Base-by-base conservation (phyloP, 768 basidiomycete species). In the Lactarius akahatsu region DNA sequence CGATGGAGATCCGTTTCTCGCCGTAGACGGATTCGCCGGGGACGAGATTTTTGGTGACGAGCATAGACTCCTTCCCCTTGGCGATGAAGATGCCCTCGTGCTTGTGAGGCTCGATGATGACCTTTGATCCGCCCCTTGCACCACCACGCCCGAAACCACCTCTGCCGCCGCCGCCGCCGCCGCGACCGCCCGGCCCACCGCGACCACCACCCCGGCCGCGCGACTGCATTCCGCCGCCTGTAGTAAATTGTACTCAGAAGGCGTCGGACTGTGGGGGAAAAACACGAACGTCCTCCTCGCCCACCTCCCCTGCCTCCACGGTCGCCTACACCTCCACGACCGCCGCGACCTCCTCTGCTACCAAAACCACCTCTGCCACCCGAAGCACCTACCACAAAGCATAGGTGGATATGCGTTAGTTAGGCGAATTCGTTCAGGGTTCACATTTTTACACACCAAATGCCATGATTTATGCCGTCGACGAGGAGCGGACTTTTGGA, bases 11-110 rank as follows among this genome's bases (percentile, higher is more conserved):
- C 75, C 96, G 85, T 82, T 99, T 99, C 79, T 99, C 97, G 67
- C 97, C 97, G 76, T 99, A 99, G 11, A 99, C 96, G 8, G 91
- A 91, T 75, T 98, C 97, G 56, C 97, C 97, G 1, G 97, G 97
- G 47, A 92, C 94, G 76, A 99, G 85, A 78, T 98, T 98, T 80
- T 95, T 94, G 45, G 97, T 98, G 77, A 99, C 97, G 71, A 99
- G 81, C 78, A 98, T 85, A 73, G 92, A 89, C 73, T 98, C 97
- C 79, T 99, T 98, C 77, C 95, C 96, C 77, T 92, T 92, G 65
- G 97, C 97, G 74, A 99, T 91, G 81, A 98, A 99, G 61, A 99
- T 85, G 59, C 97, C 97, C 40, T 87, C 79, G 77, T 99, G 97
- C 74, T 90, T 84, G 81, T 99, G 97, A 0, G 96, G 95, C 77